Base-by-base conservation (phyloP, 768 basidiomycete species). In the Amanita molliuscula region DNA sequence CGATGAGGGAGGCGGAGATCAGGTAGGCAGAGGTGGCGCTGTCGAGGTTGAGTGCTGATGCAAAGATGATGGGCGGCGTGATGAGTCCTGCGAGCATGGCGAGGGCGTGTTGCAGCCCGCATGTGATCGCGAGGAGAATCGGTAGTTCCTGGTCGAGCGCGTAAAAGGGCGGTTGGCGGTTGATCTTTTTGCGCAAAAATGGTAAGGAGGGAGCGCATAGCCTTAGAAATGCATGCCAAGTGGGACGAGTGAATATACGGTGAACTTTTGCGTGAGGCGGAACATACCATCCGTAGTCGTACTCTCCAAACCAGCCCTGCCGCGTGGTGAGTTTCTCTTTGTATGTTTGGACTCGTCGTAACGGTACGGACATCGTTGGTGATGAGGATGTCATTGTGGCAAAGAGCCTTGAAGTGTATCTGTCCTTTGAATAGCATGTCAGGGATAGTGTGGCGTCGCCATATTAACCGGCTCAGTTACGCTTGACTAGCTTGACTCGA, bases 11-110 rank as follows among this genome's bases (percentile, higher is more conserved):
- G 0, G 88, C 80, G 6, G 86, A 88, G 55, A 91, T 78, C 81
- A 90, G 78, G 59, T 90, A 92, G 0, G 83, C 69, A 9, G 81
- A 81, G 1, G 74, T 79, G 23, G 64, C 64, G 2, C 72, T 58
- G 44, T 84, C 79, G 16, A 89, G 65, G 51, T 66, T 78, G 33
- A 90, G 65, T 3, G 78, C 62, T 46, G 74, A 77, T 1, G 84
- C 78, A 56, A 90, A 82, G 52, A 88, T 84, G 57, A 89, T 89
- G 0, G 89, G 88, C 0, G 88, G 89, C 0, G 85, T 86, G 57
- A 90, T 88, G 37, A 88, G 69, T 2, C 85, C 87, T 1, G 84
- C 86, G 13, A 88, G 73, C 88, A 90, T 90, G 2, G 85, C 86
- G 8, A 89, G 76, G 1, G 83, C 76, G 59, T 88, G 86, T 57